A percentile compares a stretch with the other conserved stretches of the same genome.
Evolutionary conservation across 1,139 yeast species (phyloP).

Genomic region (Schwanniomyces etchellsii): DNA sequence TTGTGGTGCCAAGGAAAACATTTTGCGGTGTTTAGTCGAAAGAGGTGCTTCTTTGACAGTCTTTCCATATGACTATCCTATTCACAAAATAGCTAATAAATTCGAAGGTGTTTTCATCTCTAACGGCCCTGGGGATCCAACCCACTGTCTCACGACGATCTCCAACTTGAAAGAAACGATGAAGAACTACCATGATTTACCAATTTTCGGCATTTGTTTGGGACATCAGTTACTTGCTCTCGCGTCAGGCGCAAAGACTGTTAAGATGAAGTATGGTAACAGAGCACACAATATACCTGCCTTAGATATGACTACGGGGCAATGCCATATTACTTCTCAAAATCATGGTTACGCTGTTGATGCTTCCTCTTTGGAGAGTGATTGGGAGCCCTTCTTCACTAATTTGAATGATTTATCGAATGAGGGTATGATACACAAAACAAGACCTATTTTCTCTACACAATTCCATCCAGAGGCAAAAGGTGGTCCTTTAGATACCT

Average conservation of each 20-base stretch:
- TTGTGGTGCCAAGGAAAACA: conserved; percentile 98
- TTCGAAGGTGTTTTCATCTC: conserved; percentile 94
- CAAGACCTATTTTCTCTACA: conserved; percentile 87
- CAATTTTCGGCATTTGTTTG: conserved; percentile 93
- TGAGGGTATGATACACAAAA: conserved; percentile 91
- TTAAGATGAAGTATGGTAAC: conserved; percentile 94
- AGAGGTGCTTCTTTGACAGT: conserved; percentile 97
- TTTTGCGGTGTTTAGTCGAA: conserved; percentile 83
- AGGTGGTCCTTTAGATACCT: conserved; percentile 95
- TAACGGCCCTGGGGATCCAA: conserved; percentile 98
- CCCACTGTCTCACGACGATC: conserved; percentile 82
- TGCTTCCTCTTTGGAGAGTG: conserved; percentile 63
- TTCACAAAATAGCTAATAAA: conserved; percentile 83
- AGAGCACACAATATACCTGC: conserved; percentile 99
- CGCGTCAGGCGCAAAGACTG: conserved; percentile 90
- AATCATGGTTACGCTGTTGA: conserved; percentile 98
- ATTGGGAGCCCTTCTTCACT: conserved; percentile 81
- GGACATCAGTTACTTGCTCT: conserved; percentile 95
- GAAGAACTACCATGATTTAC: conserved; percentile 58
- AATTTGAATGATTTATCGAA: conserved; percentile 93
- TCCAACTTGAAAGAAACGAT: conserved; percentile 69
- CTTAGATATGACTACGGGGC: conserved; percentile 80
- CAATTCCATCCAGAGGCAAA: conserved; percentile 99
- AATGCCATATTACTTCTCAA: conserved; percentile 95
- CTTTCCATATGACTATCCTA: conserved; percentile 91